A percentile compares a stretch with the other conserved stretches of the same genome.
Evolutionary conservation across 805 yeast genomes (phyloP).

Genomic region (Saccharomycopsis capsularis): DNA sequence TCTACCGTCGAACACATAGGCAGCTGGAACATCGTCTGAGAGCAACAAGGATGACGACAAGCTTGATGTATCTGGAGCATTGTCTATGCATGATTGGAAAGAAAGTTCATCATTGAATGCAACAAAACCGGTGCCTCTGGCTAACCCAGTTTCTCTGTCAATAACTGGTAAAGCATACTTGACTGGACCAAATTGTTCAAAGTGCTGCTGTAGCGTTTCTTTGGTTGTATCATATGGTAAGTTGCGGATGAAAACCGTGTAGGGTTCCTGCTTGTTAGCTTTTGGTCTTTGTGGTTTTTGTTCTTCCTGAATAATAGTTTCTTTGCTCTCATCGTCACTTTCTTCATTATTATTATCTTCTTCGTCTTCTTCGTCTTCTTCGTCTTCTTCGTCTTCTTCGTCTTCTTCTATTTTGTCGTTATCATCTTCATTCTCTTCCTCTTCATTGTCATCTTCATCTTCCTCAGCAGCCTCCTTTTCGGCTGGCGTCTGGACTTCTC

Average conservation of each 20-base stretch:
- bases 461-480: conserved; percentile 35
- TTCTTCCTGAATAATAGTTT: conserved; percentile 31
- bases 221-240: conserved; percentile 91
- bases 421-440: conserved; percentile 32
- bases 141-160: conserved; percentile 77
- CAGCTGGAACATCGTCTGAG: conserved; percentile 87
- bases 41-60: conserved; percentile 61
- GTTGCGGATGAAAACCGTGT: conserved; percentile 80
- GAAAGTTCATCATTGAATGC: conserved; percentile 64
- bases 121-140: conserved; percentile 93
- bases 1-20: conserved; percentile 88
- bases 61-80: conserved; percentile 66
- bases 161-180: conserved; percentile 90
- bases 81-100: conserved; percentile 58
- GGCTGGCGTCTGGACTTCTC: conserved; percentile 38
- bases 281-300: conserved; percentile 32
- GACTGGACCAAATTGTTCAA: conserved; percentile 75
- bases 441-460: conserved; percentile 35
- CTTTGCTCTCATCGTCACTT: conserved; percentile 29
- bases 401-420: conserved; percentile 29
- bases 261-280: conserved; percentile 59
- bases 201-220: conserved; percentile 72
- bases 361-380: conserved; percentile 33
- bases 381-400: conserved; percentile 28
- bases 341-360: conserved; percentile 33